These are phyloP conservation scores for Mycena rebaudengoi DNA, from an alignment of 768 basidiomycete species.

Conservation along the genomic window DNA sequence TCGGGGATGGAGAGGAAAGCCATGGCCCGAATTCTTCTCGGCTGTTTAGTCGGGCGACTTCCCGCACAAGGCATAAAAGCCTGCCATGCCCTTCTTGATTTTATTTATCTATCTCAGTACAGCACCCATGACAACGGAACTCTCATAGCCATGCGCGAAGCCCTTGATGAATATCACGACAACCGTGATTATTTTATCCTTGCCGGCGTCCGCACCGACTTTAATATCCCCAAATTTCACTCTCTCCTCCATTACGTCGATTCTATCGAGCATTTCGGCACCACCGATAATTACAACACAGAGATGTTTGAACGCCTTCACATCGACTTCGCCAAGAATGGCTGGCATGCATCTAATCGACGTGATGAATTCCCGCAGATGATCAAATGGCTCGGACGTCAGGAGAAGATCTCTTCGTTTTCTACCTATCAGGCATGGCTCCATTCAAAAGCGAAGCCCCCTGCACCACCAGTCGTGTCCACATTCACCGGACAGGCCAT, in stretches of 20 bases:
- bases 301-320: constrained; percentile 45
- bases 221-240: constrained; percentile 35
- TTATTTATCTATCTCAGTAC: constrained; percentile 40
- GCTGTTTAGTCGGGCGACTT: constrained; percentile 32
- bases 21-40: constrained; percentile 42
- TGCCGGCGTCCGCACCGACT: constrained; percentile 26
- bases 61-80: constrained; percentile 18
- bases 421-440: neutral
- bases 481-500: neutral
- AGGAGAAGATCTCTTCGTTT: constrained; percentile 37
- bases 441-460: neutral
- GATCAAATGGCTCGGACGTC: constrained; percentile 42
- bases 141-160: constrained; percentile 15
- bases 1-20: constrained; percentile 48
- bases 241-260: constrained; percentile 27
- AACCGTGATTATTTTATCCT: constrained; percentile 27
- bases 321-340: constrained; percentile 49
- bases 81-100: constrained; percentile 37
- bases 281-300: constrained; percentile 36
- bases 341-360: constrained; percentile 35
- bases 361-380: constrained; percentile 45
- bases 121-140: constrained; percentile 21
- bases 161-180: constrained; percentile 19
- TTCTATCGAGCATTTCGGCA: constrained; percentile 23
- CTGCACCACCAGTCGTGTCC: neutral